Base-by-base conservation (phyloP, 2,329 filamentous ascomycete genomes). In the Arthrinium puccinioides region DNA sequence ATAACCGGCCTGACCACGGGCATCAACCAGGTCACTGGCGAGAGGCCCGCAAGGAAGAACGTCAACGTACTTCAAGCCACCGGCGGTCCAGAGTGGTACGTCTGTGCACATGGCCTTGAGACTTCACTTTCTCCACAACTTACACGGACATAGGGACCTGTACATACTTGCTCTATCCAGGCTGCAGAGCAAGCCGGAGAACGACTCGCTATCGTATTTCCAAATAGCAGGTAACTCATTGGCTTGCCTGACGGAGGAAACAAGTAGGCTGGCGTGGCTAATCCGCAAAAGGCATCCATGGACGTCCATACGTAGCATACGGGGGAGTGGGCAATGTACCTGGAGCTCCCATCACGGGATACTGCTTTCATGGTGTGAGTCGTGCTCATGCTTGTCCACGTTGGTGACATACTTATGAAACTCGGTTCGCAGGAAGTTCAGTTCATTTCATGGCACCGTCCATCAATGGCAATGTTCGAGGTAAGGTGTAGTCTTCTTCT, bases 391-490 rank as follows among this genome's bases (percentile, higher is more conserved):
- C 18, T 15, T 6, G n/a, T 9, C n/a, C 5, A 13, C 5, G 16
- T 10, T 25, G 25, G 20, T 20, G n/a, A 14, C 23, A 9, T 18
- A 19, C 31, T 25, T 33, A 39, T 15, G 35, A 42, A 21, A 41
- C 40, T 32, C 32, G 9, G 44, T 27, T 40, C 14, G 11, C 27
- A 72, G 70, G 66, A 74, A 50, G 55, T 62, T n/a, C 50, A 69
- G 18, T 73, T 76, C 44, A 49, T 66, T 6, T 54, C 67, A 14
- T 79, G 72, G 75, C 75, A 80, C 51, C 69, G 74, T 6, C 67
- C 72, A 4, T 78, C 72, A 41, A 48, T 76, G 28, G 57, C 66
- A 7, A 59, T 78, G 6, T 76, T 63, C 39, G 75, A 79, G 62
- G 70, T 73, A 54, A 9, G 54, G 11, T 40, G 18, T 9, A 21